Base-by-base conservation (phyloP, 768 basidiomycete species). In the Imleria badia region DNA sequence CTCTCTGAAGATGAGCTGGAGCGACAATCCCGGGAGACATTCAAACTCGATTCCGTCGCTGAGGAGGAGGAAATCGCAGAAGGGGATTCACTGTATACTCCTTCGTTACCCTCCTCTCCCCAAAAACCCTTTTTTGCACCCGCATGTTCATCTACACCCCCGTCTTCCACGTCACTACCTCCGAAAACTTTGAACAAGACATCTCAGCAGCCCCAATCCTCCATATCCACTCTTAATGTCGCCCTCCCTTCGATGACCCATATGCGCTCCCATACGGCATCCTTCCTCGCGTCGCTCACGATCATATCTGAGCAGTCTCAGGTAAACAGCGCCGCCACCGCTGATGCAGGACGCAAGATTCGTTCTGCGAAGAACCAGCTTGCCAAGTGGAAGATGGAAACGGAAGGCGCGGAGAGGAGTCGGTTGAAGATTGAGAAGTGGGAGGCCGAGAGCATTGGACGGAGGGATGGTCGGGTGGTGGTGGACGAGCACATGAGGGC, bases 251-350 rank as follows among this genome's bases (percentile, higher is more conserved):
- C 89, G 53, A 76, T 94, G 45, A 76, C 82, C 3, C 79, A 88
- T 59, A 76, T 94, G 53, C 86, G 91, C 40, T 79, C 83, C 22
- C 80, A 84, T 66, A 94, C 92, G 0, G 69, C 84, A 10, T 87
- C 89, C 10, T 81, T 94, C 48, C 84, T 88, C 43, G 74, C 85
- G 22, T 87, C 90, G 12, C 79, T 95, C 42, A 80, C 85, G 3
- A 81, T 84, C 33, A 83, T 94, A 59, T 91, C 88, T 23, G 92
- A 95, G 63, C 89, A 93, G 55, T 88, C 91, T 14, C 92, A 95
- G 67, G 90, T 93, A 46, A 91, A 92, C 63, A 84, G 86, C 11
- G 93, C 89, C 1, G 87, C 86, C 5, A 87, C 89, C 11, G 85
- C 91, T 1, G 92, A 95, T 53, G 87, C 91, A 1, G 91, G 90